Base-by-base conservation (phyloP, 2,329 filamentous ascomycete genomes). In the Paecilomyces dactylethromorphus region DNA sequence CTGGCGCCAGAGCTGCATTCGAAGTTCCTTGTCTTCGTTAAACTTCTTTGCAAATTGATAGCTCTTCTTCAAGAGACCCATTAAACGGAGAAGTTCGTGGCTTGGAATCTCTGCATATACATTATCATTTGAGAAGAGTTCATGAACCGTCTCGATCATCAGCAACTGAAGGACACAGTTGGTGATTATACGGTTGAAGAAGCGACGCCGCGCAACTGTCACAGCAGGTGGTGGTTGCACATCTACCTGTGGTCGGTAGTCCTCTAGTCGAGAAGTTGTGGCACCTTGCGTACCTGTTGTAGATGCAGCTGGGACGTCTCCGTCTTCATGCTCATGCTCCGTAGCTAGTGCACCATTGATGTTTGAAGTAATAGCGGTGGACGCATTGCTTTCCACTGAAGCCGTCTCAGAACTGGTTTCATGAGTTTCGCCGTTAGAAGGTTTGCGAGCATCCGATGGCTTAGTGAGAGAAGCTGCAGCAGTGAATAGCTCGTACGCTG, bases 131-230 rank as follows among this genome's bases (percentile, higher is more conserved):
- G 92, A 95, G 79, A 99, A 99, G 54, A 99, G 86, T 75, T 99
- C 95, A 69, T 96, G 95, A 50, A 99, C 95, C 0, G 95, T 99
- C 75, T 99, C 95, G 67, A 99, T 99, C 92, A 99, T 99, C 63
- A 99, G 86, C 1, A 99, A 84, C 74, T 99, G 95, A 8, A 99
- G 81, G 3, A 99, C 95, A 72, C 94, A 99, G 65, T 95, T 93
- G 13, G 93, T 97, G 75, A 99, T 99, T 74, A 99, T 99, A 66
- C 93, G 90, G 78, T 99, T 99, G 82, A 99, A 99, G 80, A 97
- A 97, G 56, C 92, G 89, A 35, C 94, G 86, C 26, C 94, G 89
- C 0, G 94, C 92, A 2, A 92, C 91, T 1, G 94, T 97, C 4
- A 99, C 93, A 5, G 96, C 84, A 0, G 93, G 91, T 60, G 95